Evolutionary conservation across 208 protist species (phyloP).

Genomic region (Angomonas ambiguus): DNA sequence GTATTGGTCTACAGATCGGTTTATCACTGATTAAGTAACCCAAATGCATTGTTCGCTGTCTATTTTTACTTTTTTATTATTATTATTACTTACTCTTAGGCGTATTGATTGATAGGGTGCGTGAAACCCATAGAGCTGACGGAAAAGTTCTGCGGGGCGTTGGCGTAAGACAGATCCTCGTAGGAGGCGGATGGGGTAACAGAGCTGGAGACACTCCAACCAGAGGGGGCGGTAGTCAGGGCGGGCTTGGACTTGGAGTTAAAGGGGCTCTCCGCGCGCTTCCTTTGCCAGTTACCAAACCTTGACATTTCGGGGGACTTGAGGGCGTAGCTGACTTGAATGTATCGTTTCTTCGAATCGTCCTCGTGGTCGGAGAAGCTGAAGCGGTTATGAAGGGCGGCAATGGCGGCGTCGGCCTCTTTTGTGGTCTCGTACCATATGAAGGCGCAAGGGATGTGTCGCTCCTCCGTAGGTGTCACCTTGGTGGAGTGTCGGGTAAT

Average conservation of each 20-base stretch:
- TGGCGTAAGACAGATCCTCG: conserved; percentile 2
- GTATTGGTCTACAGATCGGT: background rate
- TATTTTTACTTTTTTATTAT: background rate
- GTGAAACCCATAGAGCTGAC: background rate
- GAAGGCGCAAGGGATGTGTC: conserved; percentile 53
- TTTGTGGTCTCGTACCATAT: conserved; percentile 58
- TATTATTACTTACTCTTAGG: background rate
- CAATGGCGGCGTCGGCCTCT: conserved; percentile 62
- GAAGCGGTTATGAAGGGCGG: conserved; percentile 61
- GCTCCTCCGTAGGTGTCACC: conserved; percentile 51
- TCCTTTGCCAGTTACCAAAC: conserved; percentile 43
- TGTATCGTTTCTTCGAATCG: conserved; percentile 48
- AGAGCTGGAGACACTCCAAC: background rate
- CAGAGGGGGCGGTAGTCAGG: background rate
- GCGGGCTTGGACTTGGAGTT: conserved; percentile 6
- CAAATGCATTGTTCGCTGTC: background rate
- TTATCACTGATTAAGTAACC: background rate
- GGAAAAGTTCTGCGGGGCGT: background rate
- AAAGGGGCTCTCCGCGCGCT: conserved; percentile 33
- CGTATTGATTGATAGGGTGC: background rate
- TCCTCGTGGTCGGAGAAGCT: conserved; percentile 53
- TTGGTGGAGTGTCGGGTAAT: conserved; percentile 58
- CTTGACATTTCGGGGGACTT: conserved; percentile 41
- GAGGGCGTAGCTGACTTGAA: conserved; percentile 68
- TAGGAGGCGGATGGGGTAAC: background rate